Conservation (phyloP, 768 basidiomycete species). For the Saitozyma podzolica region DNA sequence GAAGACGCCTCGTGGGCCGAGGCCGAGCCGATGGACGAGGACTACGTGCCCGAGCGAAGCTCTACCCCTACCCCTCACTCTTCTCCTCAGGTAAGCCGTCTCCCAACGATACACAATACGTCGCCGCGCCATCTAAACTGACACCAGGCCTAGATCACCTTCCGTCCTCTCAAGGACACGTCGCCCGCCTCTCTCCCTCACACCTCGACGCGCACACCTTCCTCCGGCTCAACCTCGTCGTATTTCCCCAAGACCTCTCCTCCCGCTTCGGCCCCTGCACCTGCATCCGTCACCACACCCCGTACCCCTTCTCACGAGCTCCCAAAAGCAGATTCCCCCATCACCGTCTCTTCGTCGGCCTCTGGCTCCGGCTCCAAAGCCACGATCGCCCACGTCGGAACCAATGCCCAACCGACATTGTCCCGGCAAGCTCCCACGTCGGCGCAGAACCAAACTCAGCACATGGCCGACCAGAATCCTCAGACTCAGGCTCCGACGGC, state of each 20-base stretch:
- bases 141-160: slow-evolving; percentile 40
- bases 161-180: slow-evolving; percentile 48
- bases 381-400: slow-evolving; percentile 36
- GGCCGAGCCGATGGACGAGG: neutral
- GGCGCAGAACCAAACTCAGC: slow-evolving; percentile 12
- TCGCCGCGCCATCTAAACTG: slow-evolving; percentile 20
- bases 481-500: neutral
- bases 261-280: slow-evolving; percentile 4
- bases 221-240: neutral
- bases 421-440: slow-evolving; percentile 12
- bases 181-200: slow-evolving; percentile 52
- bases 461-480: neutral
- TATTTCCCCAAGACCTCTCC: neutral
- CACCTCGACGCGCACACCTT: slow-evolving; percentile 20
- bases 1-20: slow-evolving; percentile 17
- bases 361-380: slow-evolving; percentile 16
- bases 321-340: too few relatives aligned
- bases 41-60: slow-evolving; percentile 29
- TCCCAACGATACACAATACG: neutral
- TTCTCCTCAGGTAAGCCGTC: slow-evolving; percentile 47
- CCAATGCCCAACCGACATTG: slow-evolving; percentile 34
- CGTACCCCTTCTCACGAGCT: slow-evolving; percentile 4
- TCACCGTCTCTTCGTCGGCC: slow-evolving; percentile 11
- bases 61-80: slow-evolving; percentile 51
- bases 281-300: slow-evolving; percentile 10